Conservation (phyloP, 2,329 filamentous ascomycete species). For the Colletotrichum spinosum region DNA sequence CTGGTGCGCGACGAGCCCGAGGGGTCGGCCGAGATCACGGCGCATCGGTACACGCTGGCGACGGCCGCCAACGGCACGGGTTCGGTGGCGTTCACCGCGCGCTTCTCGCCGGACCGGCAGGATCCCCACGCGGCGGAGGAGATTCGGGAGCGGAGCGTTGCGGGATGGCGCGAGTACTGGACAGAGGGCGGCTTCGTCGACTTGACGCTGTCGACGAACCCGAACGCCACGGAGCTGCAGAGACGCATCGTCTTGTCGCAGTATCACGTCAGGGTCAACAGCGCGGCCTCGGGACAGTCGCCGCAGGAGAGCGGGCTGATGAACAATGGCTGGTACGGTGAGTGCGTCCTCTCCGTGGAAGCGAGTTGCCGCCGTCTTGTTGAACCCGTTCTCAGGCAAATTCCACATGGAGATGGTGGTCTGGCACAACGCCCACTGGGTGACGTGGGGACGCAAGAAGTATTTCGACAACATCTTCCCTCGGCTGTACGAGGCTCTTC, state of each 20-base stretch:
- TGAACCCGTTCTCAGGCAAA: constrained; percentile 41
- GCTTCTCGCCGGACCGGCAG: constrained; percentile 46
- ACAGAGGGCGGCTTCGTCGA: constrained; percentile 55
- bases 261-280: constrained; percentile 57
- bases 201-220: constrained; percentile 48
- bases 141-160: constrained; percentile 42
- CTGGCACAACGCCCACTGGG: constrained; percentile 56
- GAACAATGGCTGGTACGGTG: constrained; percentile 60
- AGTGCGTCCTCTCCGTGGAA: constrained; percentile 3
- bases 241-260: constrained; percentile 57
- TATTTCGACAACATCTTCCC: constrained; percentile 52
- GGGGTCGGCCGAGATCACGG: constrained; percentile 41
- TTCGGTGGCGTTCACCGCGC: constrained; percentile 47
- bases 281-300: constrained; percentile 49
- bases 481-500: constrained; percentile 32
- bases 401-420: constrained; percentile 58
- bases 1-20: constrained; percentile 37
- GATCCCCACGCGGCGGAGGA: constrained; percentile 41
- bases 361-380: constrained; percentile 26
- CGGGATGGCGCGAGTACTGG: constrained; percentile 52
- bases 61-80: constrained; percentile 11
- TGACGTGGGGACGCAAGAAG: constrained; percentile 51
- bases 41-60: constrained; percentile 49
- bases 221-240: constrained; percentile 55
- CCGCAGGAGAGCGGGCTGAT: constrained; percentile 54